phyloP scores from a whole-genome alignment of 768 basidiomycete species.

The Kwoniella botswanensis region DNA sequence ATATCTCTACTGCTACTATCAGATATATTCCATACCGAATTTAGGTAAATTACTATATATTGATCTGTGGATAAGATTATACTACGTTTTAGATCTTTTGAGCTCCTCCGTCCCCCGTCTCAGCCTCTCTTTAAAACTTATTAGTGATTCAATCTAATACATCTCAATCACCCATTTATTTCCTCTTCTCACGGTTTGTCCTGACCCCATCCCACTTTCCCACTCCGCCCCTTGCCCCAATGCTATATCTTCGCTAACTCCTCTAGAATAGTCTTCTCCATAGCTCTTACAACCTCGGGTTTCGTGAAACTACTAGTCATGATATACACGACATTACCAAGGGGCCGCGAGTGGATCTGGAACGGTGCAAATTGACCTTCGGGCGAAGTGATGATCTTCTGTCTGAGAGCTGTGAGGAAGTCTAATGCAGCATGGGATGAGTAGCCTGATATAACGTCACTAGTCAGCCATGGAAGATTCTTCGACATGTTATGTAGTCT shows the following conservation, averaged over 20 bases:
- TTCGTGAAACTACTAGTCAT: slow-evolving; percentile 56
- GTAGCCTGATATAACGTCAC: slow-evolving; percentile 60
- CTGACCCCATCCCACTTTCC: background rate
- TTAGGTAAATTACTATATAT: too few species aligned
- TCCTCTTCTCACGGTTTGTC: too few species aligned
- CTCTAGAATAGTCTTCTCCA: slow-evolving; percentile 66
- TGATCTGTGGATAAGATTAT: too few species aligned
- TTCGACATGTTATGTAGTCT: too few species aligned
- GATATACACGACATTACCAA: slow-evolving; percentile 69
- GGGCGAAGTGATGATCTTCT: slow-evolving; percentile 33
- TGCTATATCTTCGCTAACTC: slow-evolving; percentile 40
- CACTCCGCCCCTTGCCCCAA: background rate
- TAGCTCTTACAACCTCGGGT: slow-evolving; percentile 46
- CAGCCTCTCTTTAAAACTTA: too few species aligned
- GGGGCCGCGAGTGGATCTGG: slow-evolving; percentile 79
- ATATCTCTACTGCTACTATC: too few species aligned
- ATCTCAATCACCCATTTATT: too few species aligned
- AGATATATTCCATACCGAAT: too few species aligned
- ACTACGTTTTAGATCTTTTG: too few species aligned
- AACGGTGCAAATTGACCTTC: slow-evolving; percentile 63
- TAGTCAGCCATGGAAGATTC: too few species aligned
- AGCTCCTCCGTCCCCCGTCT: too few species aligned
- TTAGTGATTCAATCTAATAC: too few species aligned
- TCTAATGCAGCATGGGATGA: slow-evolving; percentile 69
- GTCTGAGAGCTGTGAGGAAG: slow-evolving; percentile 65